Conservation (phyloP, 208 protist species). For the Trypanosoma rangeli region DNA sequence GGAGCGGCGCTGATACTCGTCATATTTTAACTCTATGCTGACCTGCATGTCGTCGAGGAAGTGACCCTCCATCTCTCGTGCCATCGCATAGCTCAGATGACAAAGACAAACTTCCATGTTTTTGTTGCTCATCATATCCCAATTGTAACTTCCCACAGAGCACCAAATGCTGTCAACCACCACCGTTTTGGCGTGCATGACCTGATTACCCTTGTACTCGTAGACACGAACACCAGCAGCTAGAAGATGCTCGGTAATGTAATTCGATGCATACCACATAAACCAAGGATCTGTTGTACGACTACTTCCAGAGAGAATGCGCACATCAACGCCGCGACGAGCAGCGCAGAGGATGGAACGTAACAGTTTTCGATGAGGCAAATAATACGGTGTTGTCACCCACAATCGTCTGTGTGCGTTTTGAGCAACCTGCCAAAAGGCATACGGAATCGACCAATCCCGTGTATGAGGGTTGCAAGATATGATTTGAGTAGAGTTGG, state of each 20-base stretch:
- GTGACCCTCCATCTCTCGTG: conserved; percentile 84
- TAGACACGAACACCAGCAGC: conserved; percentile 82
- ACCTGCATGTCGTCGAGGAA: conserved; percentile 67
- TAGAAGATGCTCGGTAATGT: conserved; percentile 82
- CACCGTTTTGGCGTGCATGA: conserved; percentile 93
- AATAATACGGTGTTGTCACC: conserved; percentile 93
- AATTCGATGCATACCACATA: conserved; percentile 90
- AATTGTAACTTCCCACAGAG: conserved; percentile 92
- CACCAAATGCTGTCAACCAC: conserved; percentile 92
- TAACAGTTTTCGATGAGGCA: conserved; percentile 82
- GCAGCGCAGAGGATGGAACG: conserved; percentile 74
- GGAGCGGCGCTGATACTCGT: conserved; percentile 66
- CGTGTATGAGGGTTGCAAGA: conserved; percentile 83
- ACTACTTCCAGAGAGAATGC: conserved; percentile 81
- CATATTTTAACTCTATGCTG: conserved; percentile 69
- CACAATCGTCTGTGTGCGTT: conserved; percentile 82
- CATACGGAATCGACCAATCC: conserved; percentile 89
- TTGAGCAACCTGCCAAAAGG: conserved; percentile 82
- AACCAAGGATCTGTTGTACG: conserved; percentile 89
- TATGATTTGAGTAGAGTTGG: conserved; percentile 75
- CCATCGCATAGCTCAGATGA: conserved; percentile 62
- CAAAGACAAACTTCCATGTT: conserved; percentile 90
- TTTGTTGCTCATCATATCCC: conserved; percentile 92
- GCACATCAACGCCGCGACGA: conserved; percentile 87
- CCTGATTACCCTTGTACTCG: conserved; percentile 83